phyloP scores from a whole-genome alignment of 1,284 basidiomycete genomes.

The Puccinia hordei region DNA sequence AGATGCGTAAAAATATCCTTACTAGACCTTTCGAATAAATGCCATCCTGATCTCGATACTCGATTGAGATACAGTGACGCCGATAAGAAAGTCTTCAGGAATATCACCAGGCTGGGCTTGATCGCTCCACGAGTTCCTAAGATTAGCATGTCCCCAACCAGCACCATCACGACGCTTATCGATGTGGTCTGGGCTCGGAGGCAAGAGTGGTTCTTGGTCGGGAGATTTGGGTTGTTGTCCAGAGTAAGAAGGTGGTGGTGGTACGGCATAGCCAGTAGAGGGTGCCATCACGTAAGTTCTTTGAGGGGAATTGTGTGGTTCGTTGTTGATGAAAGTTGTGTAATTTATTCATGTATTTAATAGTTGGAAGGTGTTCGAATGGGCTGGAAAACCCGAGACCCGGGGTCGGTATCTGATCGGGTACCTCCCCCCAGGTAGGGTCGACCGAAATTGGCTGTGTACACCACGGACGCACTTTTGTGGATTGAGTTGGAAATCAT shows the following conservation, averaged over 20 bases:
- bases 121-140: constrained; percentile 36
- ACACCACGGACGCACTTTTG: too few species aligned
- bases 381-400: too few species aligned
- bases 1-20: background rate
- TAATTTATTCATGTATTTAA: too few species aligned
- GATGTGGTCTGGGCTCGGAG: constrained; percentile 2
- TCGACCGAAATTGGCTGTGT: too few species aligned
- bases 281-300: background rate
- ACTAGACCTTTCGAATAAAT: constrained; percentile 50
- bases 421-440: too few species aligned
- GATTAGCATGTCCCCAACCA: constrained; percentile 16
- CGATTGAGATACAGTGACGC: constrained; percentile 47
- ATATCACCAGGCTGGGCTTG: constrained; percentile 23
- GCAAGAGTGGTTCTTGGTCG: constrained; percentile 43
- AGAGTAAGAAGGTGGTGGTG: constrained; percentile 42
- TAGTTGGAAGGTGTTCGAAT: too few species aligned
- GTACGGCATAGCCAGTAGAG: constrained; percentile 6
- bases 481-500: too few species aligned
- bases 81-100: constrained; percentile 38
- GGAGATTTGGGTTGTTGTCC: constrained; percentile 21
- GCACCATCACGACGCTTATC: constrained; percentile 23
- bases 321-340: too few species aligned
- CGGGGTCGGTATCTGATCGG: too few species aligned
- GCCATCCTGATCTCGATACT: constrained; percentile 47
- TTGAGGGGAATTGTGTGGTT: background rate